Percentiles rank a stretch among this genome's conserved stretches.
Conservation (phyloP, 202 grass and related monocot species). For the Elaeis oleifera region DNA sequence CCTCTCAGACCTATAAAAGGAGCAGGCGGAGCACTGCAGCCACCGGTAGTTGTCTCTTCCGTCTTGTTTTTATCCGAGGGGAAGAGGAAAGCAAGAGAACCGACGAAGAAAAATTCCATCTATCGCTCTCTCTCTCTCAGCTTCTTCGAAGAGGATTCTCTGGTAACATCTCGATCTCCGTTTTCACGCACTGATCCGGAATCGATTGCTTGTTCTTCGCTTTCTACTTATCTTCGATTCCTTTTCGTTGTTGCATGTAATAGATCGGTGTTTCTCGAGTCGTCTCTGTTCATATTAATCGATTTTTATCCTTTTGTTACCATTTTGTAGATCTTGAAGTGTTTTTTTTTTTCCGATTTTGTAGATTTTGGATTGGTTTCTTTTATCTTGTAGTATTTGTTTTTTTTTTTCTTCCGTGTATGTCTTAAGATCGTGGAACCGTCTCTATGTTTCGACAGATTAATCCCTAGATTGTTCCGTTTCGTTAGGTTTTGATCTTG, state of each 20-base stretch:
- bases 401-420: neutral
- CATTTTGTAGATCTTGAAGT: neutral
- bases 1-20: too few relatives aligned
- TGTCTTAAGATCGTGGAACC: neutral
- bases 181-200: too few relatives aligned
- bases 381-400: neutral
- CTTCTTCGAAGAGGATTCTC: too few relatives aligned
- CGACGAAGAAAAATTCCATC: too few relatives aligned
- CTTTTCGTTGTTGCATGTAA: neutral
- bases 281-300: neutral
- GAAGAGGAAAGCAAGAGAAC: too few relatives aligned
- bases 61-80: too few relatives aligned
- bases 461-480: too few relatives aligned
- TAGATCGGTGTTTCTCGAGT: neutral
- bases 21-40: too few relatives aligned
- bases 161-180: too few relatives aligned
- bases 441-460: constrained; percentile 3
- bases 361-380: neutral
- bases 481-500: too few relatives aligned
- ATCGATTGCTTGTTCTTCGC: neutral
- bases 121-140: too few relatives aligned
- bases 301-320: neutral
- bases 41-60: too few relatives aligned
- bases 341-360: neutral
- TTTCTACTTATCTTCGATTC: neutral